These are phyloP conservation scores for Ilyonectria sp. DNA, from an alignment of 2,329 filamentous ascomycete genomes.

Conservation along the genomic window DNA sequence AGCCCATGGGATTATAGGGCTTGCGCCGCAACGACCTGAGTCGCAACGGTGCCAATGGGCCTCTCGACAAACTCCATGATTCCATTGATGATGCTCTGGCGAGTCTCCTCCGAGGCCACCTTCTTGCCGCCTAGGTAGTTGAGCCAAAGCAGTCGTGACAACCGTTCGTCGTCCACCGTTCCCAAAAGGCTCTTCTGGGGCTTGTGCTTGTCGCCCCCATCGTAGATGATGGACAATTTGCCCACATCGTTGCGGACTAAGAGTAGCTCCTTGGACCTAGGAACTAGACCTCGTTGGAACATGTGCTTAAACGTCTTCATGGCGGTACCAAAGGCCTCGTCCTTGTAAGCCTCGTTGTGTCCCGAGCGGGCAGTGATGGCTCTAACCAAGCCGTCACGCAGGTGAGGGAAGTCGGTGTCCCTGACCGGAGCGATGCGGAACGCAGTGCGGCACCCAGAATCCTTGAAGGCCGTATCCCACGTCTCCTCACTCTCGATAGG, in stretches of 20 bases:
- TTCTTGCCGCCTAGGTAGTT: conserved; percentile 90
- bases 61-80: conserved; percentile 90
- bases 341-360: conserved; percentile 69
- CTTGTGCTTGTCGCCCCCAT: conserved; percentile 69
- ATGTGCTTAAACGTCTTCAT: conserved; percentile 84
- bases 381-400: conserved; percentile 92
- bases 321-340: conserved; percentile 82
- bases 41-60: conserved; percentile 88
- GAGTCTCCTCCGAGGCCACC: conserved; percentile 87
- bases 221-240: conserved; percentile 76
- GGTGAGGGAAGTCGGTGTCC: conserved; percentile 93
- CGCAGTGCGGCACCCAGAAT: conserved; percentile 79
- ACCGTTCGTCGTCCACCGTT: conserved; percentile 81
- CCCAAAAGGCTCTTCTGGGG: conserved; percentile 73
- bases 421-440: conserved; percentile 91
- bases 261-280: conserved; percentile 84
- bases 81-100: conserved; percentile 87
- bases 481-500: conserved; percentile 77
- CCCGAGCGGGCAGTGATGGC: conserved; percentile 83
- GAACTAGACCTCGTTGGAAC: conserved; percentile 86
- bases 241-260: conserved; percentile 78
- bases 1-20: conserved; percentile 51
- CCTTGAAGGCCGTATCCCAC: conserved; percentile 80
- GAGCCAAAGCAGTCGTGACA: conserved; percentile 88
- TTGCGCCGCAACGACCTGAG: conserved; percentile 73